Base-by-base conservation (phyloP, 768 basidiomycete genomes). In the Floccularia luteovirens region DNA sequence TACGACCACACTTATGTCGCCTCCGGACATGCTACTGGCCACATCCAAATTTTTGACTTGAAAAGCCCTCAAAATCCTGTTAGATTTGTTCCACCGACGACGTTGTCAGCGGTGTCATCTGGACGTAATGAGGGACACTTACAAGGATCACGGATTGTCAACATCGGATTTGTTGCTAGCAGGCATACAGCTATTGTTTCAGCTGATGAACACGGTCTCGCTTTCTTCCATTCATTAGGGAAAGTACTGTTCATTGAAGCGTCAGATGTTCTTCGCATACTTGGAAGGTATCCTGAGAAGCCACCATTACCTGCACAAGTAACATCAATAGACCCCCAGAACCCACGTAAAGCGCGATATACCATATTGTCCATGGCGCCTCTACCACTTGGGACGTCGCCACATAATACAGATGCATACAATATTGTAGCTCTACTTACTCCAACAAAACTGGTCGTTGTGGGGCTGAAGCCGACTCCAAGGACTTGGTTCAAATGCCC, bases 181-280 rank as follows among this genome's bases (percentile, higher is more conserved):
- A 74, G 94, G 28, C 94, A 96, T 51, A 98, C 96, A 2, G 92
- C 90, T 3, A 74, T 98, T 36, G 78, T 97, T 28, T 83, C 84
- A 3, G 87, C 90, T 2, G 96, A 98, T 55, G 88, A 94, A 43
- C 64, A 73, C 48, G 96, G 96, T 0, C 71, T 97, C 6, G 89
- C 91, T 0, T 99, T 99, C 61, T 96, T 90, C 56, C 93, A 97
- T 60, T 88, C 85, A 40, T 66, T 99, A 3, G 91, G 96, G 20
- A 93, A 90, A 57, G 82, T 98, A 8, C 69, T 98, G 11, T 96
- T 96, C 48, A 83, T 99, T 4, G 93, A 97, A 33, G 92, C 93
- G 10, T 81, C 88, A 12, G 96, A 99, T 56, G 90, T 89, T 24
- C 72, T 98, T 32, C 82, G 96, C 13, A 89, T 99, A 38, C 71